Conservation (phyloP, 1,284 basidiomycete species). For the Lignosus rhinocerotis region DNA sequence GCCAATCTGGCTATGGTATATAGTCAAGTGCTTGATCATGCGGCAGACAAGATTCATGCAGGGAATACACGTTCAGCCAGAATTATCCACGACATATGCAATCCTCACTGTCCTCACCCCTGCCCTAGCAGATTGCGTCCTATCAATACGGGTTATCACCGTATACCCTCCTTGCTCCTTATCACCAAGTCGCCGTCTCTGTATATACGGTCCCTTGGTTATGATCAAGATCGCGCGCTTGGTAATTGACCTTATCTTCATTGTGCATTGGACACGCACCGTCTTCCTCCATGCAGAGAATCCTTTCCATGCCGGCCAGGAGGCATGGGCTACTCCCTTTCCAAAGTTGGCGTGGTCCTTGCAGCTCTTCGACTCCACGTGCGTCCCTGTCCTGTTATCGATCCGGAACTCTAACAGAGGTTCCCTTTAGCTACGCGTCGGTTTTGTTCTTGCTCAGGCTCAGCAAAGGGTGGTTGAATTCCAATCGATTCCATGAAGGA, state of each 20-base stretch:
- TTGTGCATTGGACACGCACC: not conserved
- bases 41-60: not conserved
- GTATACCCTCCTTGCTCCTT: not conserved
- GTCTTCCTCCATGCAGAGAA: not conserved
- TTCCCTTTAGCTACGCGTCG: not conserved
- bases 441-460: not conserved
- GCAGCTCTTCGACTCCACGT: conserved; percentile 7
- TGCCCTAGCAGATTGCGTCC: conserved; percentile 1
- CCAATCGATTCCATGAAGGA: not conserved
- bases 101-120: not conserved
- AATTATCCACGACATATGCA: not conserved
- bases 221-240: conserved; percentile 5
- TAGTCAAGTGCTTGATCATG: not conserved
- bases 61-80: not conserved
- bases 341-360: conserved; percentile 4
- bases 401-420: not conserved
- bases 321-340: not conserved
- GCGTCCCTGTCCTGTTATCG: not conserved
- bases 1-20: not conserved
- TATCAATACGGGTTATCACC: conserved; percentile 6
- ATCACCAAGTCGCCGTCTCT: not conserved
- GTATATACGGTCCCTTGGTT: conserved; percentile 1
- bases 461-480: not conserved
- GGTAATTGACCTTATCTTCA: not conserved
- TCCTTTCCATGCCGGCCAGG: not conserved